Evolutionary conservation across 1,139 yeast species (phyloP), one percentile per base, ranked within the genome.

Genomic region (Hansenula lynferdii): DNA sequence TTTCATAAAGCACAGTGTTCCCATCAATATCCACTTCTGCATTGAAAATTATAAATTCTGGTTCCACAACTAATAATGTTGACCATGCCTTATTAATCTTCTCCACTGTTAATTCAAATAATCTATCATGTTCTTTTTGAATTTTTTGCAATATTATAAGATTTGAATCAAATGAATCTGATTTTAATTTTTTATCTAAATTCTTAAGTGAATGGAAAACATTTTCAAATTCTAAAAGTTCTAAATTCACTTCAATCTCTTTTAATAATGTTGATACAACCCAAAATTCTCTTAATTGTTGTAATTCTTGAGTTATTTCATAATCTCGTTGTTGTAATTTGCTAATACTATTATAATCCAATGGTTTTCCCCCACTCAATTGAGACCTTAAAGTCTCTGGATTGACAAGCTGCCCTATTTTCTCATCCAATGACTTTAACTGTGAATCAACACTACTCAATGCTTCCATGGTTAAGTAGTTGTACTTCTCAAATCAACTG

Each of bases 231-330:
- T 53, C 56, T 21, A 35, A 41, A 18, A 52, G 26, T 19, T 50
- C 54, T 22, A 51, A 12, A 26, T 52, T 53, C 9, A 49, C 42
- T 12, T 43, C 48, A 12, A 50, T 40, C 31, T 53, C 57, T 31
- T 47, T 48, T 17, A 50, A 34, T 12, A 53, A 33, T 5, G 48
- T 49, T 8, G 43, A 36, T 3, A 52, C 31, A 8, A 51, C 37
- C 57, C 57, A 53, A 1, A 50, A 29, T 12, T 50, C 48, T 21
- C 48, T 48, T 22, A 53, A 23, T 18, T 41, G 41, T 15, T 42
- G 43, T 20, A 53, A 21, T 22, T 51, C 47, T 8, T 37, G 29
- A 3, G 41, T 24, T 2, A 53, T 40, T 21, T 42, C 47, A 10
- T 34, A 40, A 7, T 50, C 55, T 22, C 42, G 23, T 8, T 38